A percentile compares a stretch with the other conserved stretches of the same genome.
Evolutionary conservation across 208 protist genomes (phyloP).

Genomic region (Trypanosoma lewisi): DNA sequence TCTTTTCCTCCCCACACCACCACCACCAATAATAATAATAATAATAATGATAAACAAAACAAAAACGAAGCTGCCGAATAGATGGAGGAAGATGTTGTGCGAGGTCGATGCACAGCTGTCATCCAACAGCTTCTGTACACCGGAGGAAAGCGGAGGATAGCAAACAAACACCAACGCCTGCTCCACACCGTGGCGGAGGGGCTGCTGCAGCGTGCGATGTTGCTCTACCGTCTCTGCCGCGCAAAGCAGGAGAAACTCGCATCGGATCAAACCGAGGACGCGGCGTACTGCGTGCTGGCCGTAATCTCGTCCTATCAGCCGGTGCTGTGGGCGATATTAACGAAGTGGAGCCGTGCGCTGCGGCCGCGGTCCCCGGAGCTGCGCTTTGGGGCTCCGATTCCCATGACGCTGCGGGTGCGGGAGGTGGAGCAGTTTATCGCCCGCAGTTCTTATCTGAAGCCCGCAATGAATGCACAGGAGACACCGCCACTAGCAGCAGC

Average conservation of each 20-base stretch:
- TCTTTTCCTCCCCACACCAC: neutral
- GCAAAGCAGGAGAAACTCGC: constrained; percentile 26
- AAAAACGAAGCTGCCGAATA: neutral
- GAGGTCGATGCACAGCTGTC: constrained; percentile 32
- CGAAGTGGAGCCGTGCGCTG: constrained; percentile 37
- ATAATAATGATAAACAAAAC: too few relatives aligned
- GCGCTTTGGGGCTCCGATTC: constrained; percentile 36
- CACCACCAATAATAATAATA: neutral
- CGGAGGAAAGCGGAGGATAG: neutral
- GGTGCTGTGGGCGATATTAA: constrained; percentile 41
- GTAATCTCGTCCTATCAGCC: constrained; percentile 40
- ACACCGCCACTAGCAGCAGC: neutral
- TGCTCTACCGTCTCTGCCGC: constrained; percentile 62
- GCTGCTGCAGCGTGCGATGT: constrained; percentile 41
- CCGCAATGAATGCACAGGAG: neutral
- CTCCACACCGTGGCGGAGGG: constrained; percentile 24
- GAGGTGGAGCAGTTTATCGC: constrained; percentile 55
- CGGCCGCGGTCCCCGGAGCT: constrained; percentile 45
- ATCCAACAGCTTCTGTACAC: constrained; percentile 45
- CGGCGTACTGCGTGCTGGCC: constrained; percentile 65
- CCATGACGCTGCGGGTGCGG: constrained; percentile 36
- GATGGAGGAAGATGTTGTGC: constrained; percentile 66
- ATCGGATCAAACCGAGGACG: constrained; percentile 42
- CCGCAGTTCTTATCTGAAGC: constrained; percentile 41
- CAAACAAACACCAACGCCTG: neutral